phyloP scores from a whole-genome alignment of 75 land plant species.

The Azolla pinnata region DNA sequence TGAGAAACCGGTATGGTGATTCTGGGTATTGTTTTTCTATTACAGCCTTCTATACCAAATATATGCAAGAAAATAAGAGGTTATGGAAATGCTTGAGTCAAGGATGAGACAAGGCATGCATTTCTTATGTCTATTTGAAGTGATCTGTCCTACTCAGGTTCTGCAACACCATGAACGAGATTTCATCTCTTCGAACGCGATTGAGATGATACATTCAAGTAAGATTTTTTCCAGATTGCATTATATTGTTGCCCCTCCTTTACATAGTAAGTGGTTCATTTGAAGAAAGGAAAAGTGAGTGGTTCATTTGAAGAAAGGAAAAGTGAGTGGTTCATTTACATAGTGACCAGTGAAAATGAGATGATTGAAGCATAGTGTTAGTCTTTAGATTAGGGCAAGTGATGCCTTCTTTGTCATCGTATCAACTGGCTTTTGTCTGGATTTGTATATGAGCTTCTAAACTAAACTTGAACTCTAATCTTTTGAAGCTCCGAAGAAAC shows the following conservation, averaged over 20 bases:
- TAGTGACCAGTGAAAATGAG: too few relatives aligned
- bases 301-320: background rate
- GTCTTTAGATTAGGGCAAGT: too few relatives aligned
- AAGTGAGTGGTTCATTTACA: background rate
- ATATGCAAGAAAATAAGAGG: too few relatives aligned
- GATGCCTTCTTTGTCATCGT: too few relatives aligned
- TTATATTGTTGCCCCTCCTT: background rate
- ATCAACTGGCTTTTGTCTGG: background rate
- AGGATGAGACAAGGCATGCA: background rate
- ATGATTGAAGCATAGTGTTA: too few relatives aligned
- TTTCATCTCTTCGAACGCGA: background rate
- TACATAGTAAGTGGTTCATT: background rate
- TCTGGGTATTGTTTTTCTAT: background rate
- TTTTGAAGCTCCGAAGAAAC: constrained; percentile 8
- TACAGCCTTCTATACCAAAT: too few relatives aligned
- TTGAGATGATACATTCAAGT: constrained; percentile 9
- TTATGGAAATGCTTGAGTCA: background rate
- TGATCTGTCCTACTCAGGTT: background rate
- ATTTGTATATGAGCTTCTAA: background rate
- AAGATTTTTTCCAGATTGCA: background rate
- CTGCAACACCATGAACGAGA: background rate
- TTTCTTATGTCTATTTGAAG: background rate
- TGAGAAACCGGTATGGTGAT: constrained; percentile 5
- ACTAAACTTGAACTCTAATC: background rate
- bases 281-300: background rate